Conservation (phyloP, 2,329 filamentous ascomycete genomes). For the Botrytis sinoallii region DNA sequence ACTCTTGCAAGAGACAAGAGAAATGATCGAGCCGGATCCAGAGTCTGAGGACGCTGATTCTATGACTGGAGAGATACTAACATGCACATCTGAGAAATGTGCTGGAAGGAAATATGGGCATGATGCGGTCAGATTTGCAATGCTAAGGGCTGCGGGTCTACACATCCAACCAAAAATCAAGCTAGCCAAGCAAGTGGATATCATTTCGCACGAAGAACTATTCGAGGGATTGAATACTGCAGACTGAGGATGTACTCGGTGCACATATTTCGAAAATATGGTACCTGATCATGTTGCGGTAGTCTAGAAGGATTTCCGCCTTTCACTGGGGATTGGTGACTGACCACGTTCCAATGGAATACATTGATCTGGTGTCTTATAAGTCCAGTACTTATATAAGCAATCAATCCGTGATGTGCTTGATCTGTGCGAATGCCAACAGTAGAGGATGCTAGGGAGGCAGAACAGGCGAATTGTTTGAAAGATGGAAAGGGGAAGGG, state of each 20-base stretch:
- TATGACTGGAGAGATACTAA: constrained; percentile 58
- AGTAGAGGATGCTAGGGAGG: neutral
- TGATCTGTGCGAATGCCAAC: neutral
- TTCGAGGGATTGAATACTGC: constrained; percentile 16
- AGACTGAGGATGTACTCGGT: constrained; percentile 22
- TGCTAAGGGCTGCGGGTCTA: constrained; percentile 59
- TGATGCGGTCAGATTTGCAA: constrained; percentile 63
- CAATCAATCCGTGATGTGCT: neutral
- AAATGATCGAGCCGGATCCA: constrained; percentile 43
- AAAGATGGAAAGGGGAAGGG: neutral
- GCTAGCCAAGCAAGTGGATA: constrained; percentile 35
- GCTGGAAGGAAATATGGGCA: constrained; percentile 53
- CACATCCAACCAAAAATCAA: constrained; percentile 44
- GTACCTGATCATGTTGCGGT: neutral
- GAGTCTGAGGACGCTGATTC: constrained; percentile 38
- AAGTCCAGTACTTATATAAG: neutral
- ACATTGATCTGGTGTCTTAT: neutral
- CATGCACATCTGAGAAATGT: constrained; percentile 52
- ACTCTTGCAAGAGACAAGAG: constrained; percentile 41
- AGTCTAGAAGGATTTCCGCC: neutral
- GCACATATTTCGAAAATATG: neutral
- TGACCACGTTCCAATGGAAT: neutral
- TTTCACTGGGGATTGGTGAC: neutral
- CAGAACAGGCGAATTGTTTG: neutral
- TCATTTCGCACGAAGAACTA: constrained; percentile 35